Evolutionary conservation across 2,329 filamentous ascomycete species (phyloP), one percentile per base, ranked within the genome.

Genomic region (Ophiosphaerella narmari): DNA sequence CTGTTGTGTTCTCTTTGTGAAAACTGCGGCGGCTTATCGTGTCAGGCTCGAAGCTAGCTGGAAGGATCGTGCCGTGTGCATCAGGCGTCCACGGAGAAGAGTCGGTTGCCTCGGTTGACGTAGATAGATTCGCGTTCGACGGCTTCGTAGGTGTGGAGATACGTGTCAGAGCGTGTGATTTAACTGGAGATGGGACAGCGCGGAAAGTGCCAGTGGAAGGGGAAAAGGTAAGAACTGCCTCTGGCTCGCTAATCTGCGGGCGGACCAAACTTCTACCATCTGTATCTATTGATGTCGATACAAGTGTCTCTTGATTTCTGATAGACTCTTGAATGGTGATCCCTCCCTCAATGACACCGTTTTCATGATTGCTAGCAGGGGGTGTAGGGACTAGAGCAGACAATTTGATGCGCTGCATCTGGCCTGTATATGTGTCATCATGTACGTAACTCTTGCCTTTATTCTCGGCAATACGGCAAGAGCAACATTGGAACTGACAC

Each of bases 401-500:
- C 69, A 77, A 54, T 58, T 68, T 74, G 54, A 74, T 73, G 9
- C 65, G 65, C 50, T 72, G 63, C 60, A 74, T 73, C 47, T 70
- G 70, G 18, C 59, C 62, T 4, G 59, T 64, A 29, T 70, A 70
- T 5, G 62, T 69, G 43, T 68, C 59, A 53, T 74, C 66, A 52
- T 77, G 60, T 60, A 75, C 62, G 61, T 75, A 66, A 48, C 70
- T 46, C 68, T 69, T 71, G 67, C 73, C 61, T 39, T 71, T 62
- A 40, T 66, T 64, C 56, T 74, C 68, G 9, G 71, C 69, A 60
- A 74, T 70, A 54, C 63, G 81, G 66, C 86, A 87, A 1, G 81
- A 77, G 74, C 88, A 90, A 71, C 82, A 85, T 39, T 82, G 80
- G 57, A 91, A 81, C 42, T 84, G 80, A 68, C 87, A 91, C 69